Conservation (phyloP, 106 monocot genomes). For the Triglochin maritima region DNA sequence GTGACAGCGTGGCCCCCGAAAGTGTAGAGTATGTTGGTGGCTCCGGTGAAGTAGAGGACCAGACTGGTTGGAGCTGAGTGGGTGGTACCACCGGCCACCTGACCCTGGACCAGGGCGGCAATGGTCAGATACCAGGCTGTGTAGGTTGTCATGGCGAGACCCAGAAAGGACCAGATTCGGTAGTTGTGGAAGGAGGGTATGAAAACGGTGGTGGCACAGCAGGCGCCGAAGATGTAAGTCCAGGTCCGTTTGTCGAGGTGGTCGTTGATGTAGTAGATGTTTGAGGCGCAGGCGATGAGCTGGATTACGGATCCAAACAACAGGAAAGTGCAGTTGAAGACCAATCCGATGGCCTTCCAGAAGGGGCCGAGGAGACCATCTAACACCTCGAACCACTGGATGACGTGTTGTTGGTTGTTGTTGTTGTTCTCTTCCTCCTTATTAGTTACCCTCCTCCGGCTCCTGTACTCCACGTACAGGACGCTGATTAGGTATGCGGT, state of each 20-base stretch:
- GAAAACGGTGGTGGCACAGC: conserved; percentile 85
- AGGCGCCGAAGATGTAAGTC: conserved; percentile 91
- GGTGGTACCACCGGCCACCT: conserved; percentile 48
- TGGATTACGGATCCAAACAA: conserved; percentile 26
- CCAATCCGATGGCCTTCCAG: conserved; percentile 24
- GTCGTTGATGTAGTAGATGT: conserved; percentile 91
- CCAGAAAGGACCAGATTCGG: conserved; percentile 82
- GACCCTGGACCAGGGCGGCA: conserved; percentile 60
- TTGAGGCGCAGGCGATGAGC: conserved; percentile 20
- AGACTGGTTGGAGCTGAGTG: conserved; percentile 61
- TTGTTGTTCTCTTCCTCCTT: conserved; percentile 76
- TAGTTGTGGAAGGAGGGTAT: conserved; percentile 89
- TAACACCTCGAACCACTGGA: conserved; percentile 26
- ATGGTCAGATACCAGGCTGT: conserved; percentile 87
- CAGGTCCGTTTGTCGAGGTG: conserved; percentile 76
- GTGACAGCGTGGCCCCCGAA: conserved; percentile 95
- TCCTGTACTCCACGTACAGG: conserved; percentile 80
- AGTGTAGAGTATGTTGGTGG: conserved; percentile 91
- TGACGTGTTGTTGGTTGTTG: conserved; percentile 28
- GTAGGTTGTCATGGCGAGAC: conserved; percentile 84
- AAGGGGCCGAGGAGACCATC: conserved; percentile 23
- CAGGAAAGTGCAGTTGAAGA: conserved; percentile 28
- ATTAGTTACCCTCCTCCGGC: conserved; percentile 37
- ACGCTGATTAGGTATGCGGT: conserved; percentile 94
- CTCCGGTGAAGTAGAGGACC: conserved; percentile 90